A percentile compares a stretch with the other conserved stretches of the same genome.
Conservation (phyloP, 2,329 filamentous ascomycete species). For the Exophiala mesophila region DNA sequence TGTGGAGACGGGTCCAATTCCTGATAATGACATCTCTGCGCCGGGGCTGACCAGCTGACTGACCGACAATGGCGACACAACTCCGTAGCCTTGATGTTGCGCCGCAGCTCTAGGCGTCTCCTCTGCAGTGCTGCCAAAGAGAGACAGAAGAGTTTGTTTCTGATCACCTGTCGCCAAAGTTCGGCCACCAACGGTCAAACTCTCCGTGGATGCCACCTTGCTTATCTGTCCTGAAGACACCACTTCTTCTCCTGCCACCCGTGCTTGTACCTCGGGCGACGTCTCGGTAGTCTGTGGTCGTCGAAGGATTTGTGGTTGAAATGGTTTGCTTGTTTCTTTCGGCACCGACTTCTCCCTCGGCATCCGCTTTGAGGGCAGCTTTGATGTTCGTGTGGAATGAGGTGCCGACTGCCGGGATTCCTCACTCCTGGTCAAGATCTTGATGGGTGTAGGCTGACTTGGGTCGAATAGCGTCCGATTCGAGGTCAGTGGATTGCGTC, state of each 20-base stretch:
- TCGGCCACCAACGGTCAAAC: conserved; percentile 14
- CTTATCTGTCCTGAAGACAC: conserved; percentile 2
- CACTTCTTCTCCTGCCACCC: neutral
- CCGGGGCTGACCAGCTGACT: conserved; percentile 21
- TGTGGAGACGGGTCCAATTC: conserved; percentile 26
- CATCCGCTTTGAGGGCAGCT: conserved; percentile 12
- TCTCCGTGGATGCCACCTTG: conserved; percentile 1
- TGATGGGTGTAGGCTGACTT: conserved; percentile 25
- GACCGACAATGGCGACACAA: conserved; percentile 20
- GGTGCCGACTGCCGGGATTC: conserved; percentile 17
- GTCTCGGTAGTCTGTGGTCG: conserved; percentile 39
- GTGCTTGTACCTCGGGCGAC: neutral
- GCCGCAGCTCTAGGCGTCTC: conserved; percentile 8
- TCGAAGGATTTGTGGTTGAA: conserved; percentile 52
- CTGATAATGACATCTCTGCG: conserved; percentile 19
- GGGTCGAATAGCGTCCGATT: conserved; percentile 24
- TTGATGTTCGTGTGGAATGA: conserved; percentile 14
- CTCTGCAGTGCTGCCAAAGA: conserved; percentile 52
- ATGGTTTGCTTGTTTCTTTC: conserved; percentile 37
- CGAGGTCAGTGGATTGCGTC: conserved; percentile 19
- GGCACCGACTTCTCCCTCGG: conserved; percentile 11
- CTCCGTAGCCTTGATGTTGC: conserved; percentile 9
- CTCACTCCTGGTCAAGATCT: conserved; percentile 26
- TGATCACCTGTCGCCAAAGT: conserved; percentile 29
- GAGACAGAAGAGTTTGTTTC: conserved; percentile 51